A percentile compares a stretch with the other conserved stretches of the same genome.
Conservation (phyloP, 2,329 filamentous ascomycete genomes). For the Coniella lustricola region DNA sequence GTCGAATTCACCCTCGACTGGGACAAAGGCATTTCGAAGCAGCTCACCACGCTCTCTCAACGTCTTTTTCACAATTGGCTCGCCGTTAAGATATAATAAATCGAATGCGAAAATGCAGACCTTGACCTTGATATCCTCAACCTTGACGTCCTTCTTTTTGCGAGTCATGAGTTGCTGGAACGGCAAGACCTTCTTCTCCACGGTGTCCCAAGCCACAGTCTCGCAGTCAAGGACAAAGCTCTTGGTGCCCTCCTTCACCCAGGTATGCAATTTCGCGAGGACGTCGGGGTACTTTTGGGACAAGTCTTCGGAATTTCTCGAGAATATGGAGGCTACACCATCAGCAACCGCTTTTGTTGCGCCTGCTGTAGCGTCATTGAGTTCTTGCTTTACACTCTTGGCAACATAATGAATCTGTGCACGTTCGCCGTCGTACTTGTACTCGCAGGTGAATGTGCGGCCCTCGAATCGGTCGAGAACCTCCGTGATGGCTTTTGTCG, state of each 20-base stretch:
- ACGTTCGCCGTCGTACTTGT: slow-evolving; percentile 96
- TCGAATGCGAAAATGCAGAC: slow-evolving; percentile 98
- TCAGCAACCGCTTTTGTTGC: slow-evolving; percentile 59
- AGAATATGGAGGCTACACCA: slow-evolving; percentile 90
- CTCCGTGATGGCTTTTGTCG: slow-evolving; percentile 96
- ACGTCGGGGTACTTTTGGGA: slow-evolving; percentile 98
- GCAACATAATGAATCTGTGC: slow-evolving; percentile 98
- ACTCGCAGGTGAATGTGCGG: slow-evolving; percentile 95
- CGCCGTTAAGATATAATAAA: slow-evolving; percentile 85
- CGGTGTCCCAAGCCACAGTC: slow-evolving; percentile 93
- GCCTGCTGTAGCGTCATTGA: slow-evolving; percentile 52
- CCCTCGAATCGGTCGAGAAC: slow-evolving; percentile 94
- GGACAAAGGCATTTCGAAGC: slow-evolving; percentile 64
- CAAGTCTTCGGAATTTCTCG: slow-evolving; percentile 91
- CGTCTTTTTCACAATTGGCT: slow-evolving; percentile 79
- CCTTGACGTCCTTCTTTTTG: slow-evolving; percentile 94
- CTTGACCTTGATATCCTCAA: slow-evolving; percentile 91
- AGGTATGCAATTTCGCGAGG: slow-evolving; percentile 74
- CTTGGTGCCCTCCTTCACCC: slow-evolving; percentile 84
- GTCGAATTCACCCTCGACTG: slow-evolving; percentile 81
- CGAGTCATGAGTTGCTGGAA: slow-evolving; percentile 98
- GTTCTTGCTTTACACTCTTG: slow-evolving; percentile 65
- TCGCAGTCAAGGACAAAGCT: slow-evolving; percentile 99
- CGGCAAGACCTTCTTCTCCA: slow-evolving; percentile 88
- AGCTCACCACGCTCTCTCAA: slow-evolving; percentile 77